A percentile compares a stretch with the other conserved stretches of the same genome.
Evolutionary conservation across 768 basidiomycete genomes (phyloP).

Genomic region (Podaxis pistillaris): DNA sequence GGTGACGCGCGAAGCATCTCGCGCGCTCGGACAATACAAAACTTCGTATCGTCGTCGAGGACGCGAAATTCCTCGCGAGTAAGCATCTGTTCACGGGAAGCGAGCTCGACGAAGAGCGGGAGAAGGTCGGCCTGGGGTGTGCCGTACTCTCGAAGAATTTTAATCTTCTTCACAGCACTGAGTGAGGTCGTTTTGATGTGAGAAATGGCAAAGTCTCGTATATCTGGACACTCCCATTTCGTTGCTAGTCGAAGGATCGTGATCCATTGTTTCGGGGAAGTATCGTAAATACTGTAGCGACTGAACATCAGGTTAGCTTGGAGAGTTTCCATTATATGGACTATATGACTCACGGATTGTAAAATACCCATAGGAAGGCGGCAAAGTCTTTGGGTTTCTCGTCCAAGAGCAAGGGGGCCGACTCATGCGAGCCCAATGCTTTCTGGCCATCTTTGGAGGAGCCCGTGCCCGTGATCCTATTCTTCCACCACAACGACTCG

Average conservation of each 20-base stretch:
- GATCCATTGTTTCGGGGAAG: not conserved
- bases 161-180: not conserved
- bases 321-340: not conserved
- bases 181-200: not conserved
- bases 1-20: not conserved
- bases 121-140: not conserved
- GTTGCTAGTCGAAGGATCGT: slow-evolving; percentile 3
- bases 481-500: slow-evolving; percentile 50
- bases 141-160: not conserved
- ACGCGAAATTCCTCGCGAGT: not conserved
- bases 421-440: slow-evolving; percentile 37
- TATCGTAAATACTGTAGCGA: not conserved
- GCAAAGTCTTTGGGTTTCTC: slow-evolving; percentile 39
- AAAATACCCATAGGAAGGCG: slow-evolving; percentile 51
- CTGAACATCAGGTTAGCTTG: not conserved
- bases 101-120: not conserved
- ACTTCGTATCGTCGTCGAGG: slow-evolving; percentile 2
- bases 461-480: slow-evolving; percentile 28
- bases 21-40: not conserved
- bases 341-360: slow-evolving; percentile 43
- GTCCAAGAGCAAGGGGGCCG: slow-evolving; percentile 35
- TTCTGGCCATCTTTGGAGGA: slow-evolving; percentile 25
- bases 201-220: not conserved
- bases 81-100: not conserved
- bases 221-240: not conserved